A percentile compares a stretch with the other conserved stretches of the same genome.
Evolutionary conservation across 495 filamentous ascomycete genomes (phyloP).

Genomic region (Pseudomonodictys pantanalensis): DNA sequence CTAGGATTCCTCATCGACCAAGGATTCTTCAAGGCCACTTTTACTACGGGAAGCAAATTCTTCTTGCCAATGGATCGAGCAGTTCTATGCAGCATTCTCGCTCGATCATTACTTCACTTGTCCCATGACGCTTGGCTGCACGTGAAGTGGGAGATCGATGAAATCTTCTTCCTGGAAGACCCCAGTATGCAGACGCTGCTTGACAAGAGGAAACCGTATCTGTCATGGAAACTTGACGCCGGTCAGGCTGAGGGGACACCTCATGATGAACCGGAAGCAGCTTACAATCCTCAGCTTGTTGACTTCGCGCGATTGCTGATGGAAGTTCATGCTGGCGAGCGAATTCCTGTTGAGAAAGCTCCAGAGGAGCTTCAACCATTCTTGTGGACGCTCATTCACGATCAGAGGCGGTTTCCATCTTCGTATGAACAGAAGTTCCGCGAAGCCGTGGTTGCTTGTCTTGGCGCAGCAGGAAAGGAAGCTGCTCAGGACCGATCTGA

Average conservation of each 20-base stretch:
- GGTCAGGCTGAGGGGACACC: not conserved
- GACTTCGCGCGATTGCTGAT: not conserved
- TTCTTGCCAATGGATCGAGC: not conserved
- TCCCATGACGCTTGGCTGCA: not conserved
- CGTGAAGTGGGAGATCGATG: not conserved
- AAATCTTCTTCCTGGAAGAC: not conserved
- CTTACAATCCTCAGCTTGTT: not conserved
- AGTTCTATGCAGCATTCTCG: not conserved
- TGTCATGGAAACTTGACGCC: not conserved
- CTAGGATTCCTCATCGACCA: not conserved
- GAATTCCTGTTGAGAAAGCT: not conserved
- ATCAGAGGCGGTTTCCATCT: not conserved
- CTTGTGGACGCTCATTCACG: not conserved
- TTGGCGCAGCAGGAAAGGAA: not conserved
- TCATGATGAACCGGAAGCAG: not conserved
- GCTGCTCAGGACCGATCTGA: not conserved
- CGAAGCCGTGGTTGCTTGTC: not conserved
- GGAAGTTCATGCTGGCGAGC: not conserved
- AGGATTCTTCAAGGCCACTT: not conserved
- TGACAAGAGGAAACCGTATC: not conserved
- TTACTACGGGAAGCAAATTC: not conserved
- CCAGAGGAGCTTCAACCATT: not conserved
- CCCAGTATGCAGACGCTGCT: not conserved
- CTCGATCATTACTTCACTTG: not conserved
- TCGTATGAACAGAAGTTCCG: not conserved